These are phyloP conservation scores for Orobanche coerulescens DNA, from an alignment of 257 asterid genomes.

Conservation along the genomic window DNA sequence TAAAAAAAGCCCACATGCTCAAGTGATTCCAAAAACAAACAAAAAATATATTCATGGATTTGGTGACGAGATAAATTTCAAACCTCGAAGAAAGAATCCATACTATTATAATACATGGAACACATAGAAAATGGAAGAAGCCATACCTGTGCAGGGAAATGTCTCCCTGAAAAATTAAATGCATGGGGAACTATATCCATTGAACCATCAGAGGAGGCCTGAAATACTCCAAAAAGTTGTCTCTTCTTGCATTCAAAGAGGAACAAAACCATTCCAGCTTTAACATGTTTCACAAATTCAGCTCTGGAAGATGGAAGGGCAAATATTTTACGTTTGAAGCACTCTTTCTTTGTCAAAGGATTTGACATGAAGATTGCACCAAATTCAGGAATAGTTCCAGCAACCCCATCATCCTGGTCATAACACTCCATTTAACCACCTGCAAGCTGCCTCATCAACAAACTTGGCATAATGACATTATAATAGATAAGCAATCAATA, in stretches of 20 bases:
- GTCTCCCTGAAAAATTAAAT: conserved; percentile 45
- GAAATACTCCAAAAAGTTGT: conserved; percentile 71
- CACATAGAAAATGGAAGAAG: not conserved
- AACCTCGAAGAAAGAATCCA: not conserved
- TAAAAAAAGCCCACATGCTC: not conserved
- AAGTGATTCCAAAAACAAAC: not conserved
- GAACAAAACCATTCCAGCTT: conserved; percentile 75
- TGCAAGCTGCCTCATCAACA: conserved; percentile 19
- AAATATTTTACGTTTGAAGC: conserved; percentile 42
- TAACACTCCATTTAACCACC: conserved; percentile 40
- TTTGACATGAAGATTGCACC: conserved; percentile 89
- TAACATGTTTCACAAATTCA: conserved; percentile 50
- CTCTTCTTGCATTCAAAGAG: conserved; percentile 62
- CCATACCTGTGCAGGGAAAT: conserved; percentile 65
- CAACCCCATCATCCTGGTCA: conserved; percentile 32
- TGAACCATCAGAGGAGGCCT: conserved; percentile 66
- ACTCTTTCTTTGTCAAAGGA: conserved; percentile 43
- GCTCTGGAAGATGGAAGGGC: conserved; percentile 50
- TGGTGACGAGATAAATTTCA: not conserved
- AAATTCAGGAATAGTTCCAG: conserved; percentile 53
- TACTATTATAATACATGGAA: not conserved
- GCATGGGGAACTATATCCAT: conserved; percentile 53
- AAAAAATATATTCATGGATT: not conserved
- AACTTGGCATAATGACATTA: conserved; percentile 6
- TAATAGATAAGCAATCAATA: not conserved